Percentiles rank a stretch among this genome's conserved stretches.
Conservation (phyloP, 208 protist genomes). For the Leishmania guyanensis region DNA sequence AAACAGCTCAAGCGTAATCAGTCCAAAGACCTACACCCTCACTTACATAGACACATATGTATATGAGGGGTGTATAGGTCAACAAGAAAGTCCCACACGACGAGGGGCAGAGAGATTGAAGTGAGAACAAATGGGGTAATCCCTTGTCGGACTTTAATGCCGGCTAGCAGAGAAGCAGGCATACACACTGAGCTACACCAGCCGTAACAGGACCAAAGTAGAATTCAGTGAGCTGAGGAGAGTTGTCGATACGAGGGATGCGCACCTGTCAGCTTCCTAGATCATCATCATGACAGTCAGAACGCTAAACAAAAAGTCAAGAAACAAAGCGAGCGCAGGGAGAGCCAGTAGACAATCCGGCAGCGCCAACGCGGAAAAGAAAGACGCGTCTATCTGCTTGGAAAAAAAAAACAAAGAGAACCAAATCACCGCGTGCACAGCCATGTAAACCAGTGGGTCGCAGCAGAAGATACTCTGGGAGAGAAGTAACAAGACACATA, state of each 20-base stretch:
- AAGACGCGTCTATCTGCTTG: background rate
- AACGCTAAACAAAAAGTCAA: background rate
- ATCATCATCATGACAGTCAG: too few relatives aligned
- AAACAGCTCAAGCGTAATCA: too few relatives aligned
- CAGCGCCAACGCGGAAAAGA: background rate
- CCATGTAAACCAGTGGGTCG: background rate
- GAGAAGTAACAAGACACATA: background rate
- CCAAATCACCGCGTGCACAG: background rate
- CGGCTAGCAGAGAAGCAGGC: background rate
- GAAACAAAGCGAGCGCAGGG: background rate
- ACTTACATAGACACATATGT: slow-evolving; percentile 1
- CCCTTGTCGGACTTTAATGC: background rate
- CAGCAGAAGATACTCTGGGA: background rate
- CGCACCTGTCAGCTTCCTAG: background rate
- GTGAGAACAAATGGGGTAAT: background rate
- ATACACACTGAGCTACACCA: background rate
- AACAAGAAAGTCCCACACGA: background rate
- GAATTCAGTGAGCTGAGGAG: background rate
- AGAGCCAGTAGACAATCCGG: background rate
- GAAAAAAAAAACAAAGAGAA: background rate
- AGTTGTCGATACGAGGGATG: background rate
- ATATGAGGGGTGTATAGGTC: background rate
- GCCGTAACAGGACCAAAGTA: background rate
- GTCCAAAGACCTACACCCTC: background rate
- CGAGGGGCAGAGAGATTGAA: background rate